Conservation (phyloP, 2,329 filamentous ascomycete genomes). For the Neopestalotiopsis clavispora region DNA sequence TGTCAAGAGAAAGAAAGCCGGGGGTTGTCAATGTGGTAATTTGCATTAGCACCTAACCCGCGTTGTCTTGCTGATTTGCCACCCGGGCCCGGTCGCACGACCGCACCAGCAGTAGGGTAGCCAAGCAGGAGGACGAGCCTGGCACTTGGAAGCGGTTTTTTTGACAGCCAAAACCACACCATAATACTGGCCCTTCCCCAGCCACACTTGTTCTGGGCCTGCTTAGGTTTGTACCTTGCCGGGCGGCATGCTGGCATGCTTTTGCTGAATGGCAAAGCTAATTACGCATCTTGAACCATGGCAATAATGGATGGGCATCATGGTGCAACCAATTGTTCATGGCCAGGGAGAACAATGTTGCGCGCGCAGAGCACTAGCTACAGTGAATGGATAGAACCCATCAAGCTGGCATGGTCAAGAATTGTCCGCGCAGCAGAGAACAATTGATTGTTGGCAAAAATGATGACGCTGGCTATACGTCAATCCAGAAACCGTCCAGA, state of each 20-base stretch:
- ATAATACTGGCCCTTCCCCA: background rate
- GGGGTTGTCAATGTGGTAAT: constrained; percentile 3
- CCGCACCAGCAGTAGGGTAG: background rate
- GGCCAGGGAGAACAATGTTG: background rate
- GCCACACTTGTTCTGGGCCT: constrained; percentile 14
- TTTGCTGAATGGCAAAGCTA: background rate
- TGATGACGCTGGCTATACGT: constrained; percentile 7
- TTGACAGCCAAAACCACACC: background rate
- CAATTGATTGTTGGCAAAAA: background rate
- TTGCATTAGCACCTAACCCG: constrained; percentile 12
- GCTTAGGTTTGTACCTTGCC: background rate
- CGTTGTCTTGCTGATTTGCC: constrained; percentile 8
- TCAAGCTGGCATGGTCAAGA: background rate
- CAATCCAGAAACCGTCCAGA: constrained; percentile 11
- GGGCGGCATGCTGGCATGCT: background rate
- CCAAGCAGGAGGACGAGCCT: background rate
- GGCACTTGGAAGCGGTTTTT: constrained; percentile 9
- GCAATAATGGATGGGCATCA: constrained; percentile 1
- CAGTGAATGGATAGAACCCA: background rate
- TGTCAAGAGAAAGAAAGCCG: constrained; percentile 1
- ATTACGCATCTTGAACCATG: background rate
- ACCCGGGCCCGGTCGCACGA: constrained; percentile 10
- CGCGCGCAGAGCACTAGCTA: background rate
- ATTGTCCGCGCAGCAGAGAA: background rate
- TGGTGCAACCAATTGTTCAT: background rate